phyloP scores from a whole-genome alignment of 139 green algal genomes.

The Monoraphidium neglectum region DNA sequence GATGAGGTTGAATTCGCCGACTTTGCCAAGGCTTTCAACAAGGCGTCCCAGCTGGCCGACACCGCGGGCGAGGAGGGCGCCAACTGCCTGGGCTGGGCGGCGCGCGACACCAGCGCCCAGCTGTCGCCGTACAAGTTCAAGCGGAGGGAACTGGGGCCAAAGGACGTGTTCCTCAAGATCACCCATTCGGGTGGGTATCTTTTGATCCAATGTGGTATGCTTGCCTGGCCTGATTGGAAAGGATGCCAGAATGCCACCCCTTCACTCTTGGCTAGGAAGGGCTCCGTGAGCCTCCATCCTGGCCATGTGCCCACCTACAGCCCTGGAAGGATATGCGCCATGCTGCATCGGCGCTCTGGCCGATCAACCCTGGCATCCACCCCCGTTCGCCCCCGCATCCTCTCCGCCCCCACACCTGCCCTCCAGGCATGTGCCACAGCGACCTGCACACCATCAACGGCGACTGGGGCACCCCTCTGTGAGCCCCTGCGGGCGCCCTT shows the following conservation, averaged over 20 bases:
- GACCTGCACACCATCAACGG: conserved; percentile 79
- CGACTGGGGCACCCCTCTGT: conserved; percentile 57
- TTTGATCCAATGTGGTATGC: too few relatives aligned
- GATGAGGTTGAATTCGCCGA: conserved; percentile 27
- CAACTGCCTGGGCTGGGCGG: conserved; percentile 70
- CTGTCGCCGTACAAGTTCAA: conserved; percentile 65
- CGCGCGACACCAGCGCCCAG: conserved; percentile 42
- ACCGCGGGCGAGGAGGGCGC: neutral
- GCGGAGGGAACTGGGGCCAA: conserved; percentile 37
- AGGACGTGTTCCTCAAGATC: conserved; percentile 71
- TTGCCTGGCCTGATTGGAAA: too few relatives aligned
- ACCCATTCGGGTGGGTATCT: conserved; percentile 22
- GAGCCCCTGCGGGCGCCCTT: conserved; percentile 11
- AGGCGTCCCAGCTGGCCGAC: conserved; percentile 13
- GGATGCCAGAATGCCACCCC: too few relatives aligned
- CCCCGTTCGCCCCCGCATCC: too few relatives aligned
- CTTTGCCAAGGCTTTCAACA: conserved; percentile 34
- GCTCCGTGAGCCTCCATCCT: too few relatives aligned
- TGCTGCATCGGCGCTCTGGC: too few relatives aligned
- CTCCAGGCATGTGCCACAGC: conserved; percentile 83
- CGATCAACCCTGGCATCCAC: too few relatives aligned
- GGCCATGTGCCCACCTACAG: too few relatives aligned
- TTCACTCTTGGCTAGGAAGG: too few relatives aligned
- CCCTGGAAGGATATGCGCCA: too few relatives aligned
- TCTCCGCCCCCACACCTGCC: too few relatives aligned